Conservation (phyloP, 371 early-diverging fungal genomes). For the Amoeboaphelidium occidentale region DNA sequence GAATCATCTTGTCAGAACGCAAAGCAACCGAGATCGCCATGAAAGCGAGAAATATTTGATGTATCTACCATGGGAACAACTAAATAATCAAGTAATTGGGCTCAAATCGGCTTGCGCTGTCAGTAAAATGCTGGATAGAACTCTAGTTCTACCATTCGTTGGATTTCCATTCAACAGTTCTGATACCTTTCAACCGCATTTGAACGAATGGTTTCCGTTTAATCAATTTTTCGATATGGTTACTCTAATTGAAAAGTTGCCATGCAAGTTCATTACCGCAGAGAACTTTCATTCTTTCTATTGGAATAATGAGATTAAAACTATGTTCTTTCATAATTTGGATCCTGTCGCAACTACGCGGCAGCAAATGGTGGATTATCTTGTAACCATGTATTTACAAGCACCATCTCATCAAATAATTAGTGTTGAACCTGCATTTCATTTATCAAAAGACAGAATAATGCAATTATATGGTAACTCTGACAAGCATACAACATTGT, state of each 20-base stretch:
- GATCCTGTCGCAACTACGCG: slow-evolving; percentile 8
- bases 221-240: slow-evolving; percentile 11
- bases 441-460: slow-evolving; percentile 3
- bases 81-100: slow-evolving; percentile 13
- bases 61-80: slow-evolving; percentile 16
- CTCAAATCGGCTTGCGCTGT: slow-evolving; percentile 15
- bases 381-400: slow-evolving; percentile 3
- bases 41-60: slow-evolving; percentile 7
- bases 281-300: slow-evolving; percentile 10
- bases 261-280: slow-evolving; percentile 10
- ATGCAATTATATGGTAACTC: slow-evolving; percentile 4
- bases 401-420: slow-evolving; percentile 5
- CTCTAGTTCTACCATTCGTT: slow-evolving; percentile 11
- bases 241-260: slow-evolving; percentile 2
- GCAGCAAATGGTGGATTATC: slow-evolving; percentile 10
- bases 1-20: slow-evolving; percentile 1
- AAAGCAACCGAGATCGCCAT: background rate
- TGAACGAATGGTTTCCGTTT: slow-evolving; percentile 7
- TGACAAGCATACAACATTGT: slow-evolving; percentile 6
- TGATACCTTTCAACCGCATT: slow-evolving; percentile 1
- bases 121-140: slow-evolving; percentile 8
- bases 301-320: slow-evolving; percentile 1
- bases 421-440: slow-evolving; percentile 6
- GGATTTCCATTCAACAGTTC: slow-evolving; percentile 5
- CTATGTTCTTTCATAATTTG: slow-evolving; percentile 10